Evolutionary conservation across 164 flowering plant species (phyloP).

Genomic region (Echeveria elegans): DNA sequence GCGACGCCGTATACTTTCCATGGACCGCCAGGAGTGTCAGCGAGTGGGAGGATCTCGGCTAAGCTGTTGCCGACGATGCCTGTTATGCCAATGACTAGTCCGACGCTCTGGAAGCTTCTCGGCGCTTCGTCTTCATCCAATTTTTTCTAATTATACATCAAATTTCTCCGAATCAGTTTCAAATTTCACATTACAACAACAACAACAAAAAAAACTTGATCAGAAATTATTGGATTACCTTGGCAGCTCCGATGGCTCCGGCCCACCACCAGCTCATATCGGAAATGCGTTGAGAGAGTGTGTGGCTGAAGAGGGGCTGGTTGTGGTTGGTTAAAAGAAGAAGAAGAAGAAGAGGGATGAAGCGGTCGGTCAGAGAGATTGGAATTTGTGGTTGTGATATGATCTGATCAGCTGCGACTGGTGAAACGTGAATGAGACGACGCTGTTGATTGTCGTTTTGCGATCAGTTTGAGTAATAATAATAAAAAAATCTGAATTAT

Average conservation of each 20-base stretch:
- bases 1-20: conserved; percentile 89
- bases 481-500: too few relatives aligned
- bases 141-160: conserved; percentile 41
- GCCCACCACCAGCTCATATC: conserved; percentile 12
- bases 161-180: too few relatives aligned
- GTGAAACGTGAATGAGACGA: too few relatives aligned
- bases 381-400: too few relatives aligned
- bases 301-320: too few relatives aligned
- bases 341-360: too few relatives aligned
- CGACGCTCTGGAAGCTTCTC: conserved; percentile 43
- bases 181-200: not conserved
- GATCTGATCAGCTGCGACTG: too few relatives aligned
- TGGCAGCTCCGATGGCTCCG: conserved; percentile 8
- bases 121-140: conserved; percentile 42
- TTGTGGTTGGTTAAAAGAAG: too few relatives aligned
- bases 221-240: not conserved
- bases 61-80: conserved; percentile 83
- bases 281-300: not conserved
- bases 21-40: conserved; percentile 83
- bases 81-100: conserved; percentile 60
- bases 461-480: too few relatives aligned
- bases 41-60: conserved; percentile 71
- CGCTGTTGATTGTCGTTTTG: too few relatives aligned
- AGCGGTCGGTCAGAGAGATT: too few relatives aligned
- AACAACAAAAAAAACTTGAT: not conserved